Percentiles rank a stretch among this genome's conserved stretches.
These are phyloP conservation scores for Cyberlindnera petersonii DNA, from an alignment of 805 yeast genomes.

Conservation along the genomic window DNA sequence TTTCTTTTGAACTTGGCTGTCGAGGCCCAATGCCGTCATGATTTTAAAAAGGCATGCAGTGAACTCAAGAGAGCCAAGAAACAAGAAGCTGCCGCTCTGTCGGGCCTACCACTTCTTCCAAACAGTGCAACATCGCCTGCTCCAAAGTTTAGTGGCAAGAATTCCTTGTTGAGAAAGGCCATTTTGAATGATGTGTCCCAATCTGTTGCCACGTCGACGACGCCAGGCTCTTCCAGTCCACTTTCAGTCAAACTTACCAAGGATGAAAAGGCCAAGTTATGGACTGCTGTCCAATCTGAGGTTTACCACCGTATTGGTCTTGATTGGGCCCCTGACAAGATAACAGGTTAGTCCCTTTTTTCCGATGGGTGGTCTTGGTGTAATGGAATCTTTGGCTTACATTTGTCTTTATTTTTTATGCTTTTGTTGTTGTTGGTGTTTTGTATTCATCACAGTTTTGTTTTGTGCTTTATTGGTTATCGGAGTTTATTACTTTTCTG, in stretches of 20 bases:
- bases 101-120: neutral
- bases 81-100: constrained; percentile 17
- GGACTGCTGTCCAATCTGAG: constrained; percentile 60
- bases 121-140: neutral
- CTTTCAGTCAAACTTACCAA: constrained; percentile 35
- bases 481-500: neutral
- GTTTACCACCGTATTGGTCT: constrained; percentile 57
- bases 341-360: constrained; percentile 14
- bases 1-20: constrained; percentile 60
- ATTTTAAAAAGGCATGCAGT: constrained; percentile 51
- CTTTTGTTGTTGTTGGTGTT: neutral
- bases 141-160: constrained; percentile 9
- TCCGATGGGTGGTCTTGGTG: neutral
- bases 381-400: neutral
- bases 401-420: neutral
- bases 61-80: constrained; percentile 41
- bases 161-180: constrained; percentile 31
- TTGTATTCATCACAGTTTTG: constrained; percentile 1
- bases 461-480: neutral
- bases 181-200: constrained; percentile 26
- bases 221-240: constrained; percentile 6
- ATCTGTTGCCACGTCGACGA: constrained; percentile 4
- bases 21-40: constrained; percentile 66
- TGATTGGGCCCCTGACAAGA: constrained; percentile 52
- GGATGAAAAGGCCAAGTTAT: constrained; percentile 54